Conservation (phyloP, 352 stramenopile species). For the Pythium sukuiense region DNA sequence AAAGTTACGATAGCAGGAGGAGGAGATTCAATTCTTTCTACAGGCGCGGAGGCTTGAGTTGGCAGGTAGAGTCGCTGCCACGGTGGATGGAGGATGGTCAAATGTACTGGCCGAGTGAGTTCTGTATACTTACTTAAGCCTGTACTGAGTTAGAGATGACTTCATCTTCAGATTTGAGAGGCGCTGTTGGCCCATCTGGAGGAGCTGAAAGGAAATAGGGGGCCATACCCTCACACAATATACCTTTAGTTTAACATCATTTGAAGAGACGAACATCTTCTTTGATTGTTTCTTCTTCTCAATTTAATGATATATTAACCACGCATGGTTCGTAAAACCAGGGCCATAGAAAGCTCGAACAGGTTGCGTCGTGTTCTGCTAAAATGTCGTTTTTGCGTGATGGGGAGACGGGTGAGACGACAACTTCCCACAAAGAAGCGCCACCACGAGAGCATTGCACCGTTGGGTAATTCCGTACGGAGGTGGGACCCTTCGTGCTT, state of each 20-base stretch:
- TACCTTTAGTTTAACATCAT: not conserved
- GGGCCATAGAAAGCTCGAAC: not conserved
- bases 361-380: not conserved
- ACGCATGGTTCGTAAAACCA: not conserved
- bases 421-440: not conserved
- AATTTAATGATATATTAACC: too few species aligned
- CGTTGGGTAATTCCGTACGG: too few species aligned
- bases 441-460: not conserved
- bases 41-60: too few species aligned
- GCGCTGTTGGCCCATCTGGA: not conserved
- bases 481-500: too few species aligned
- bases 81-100: too few species aligned
- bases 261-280: not conserved
- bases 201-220: not conserved
- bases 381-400: not conserved
- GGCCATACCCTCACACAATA: not conserved
- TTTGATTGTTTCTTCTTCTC: too few species aligned
- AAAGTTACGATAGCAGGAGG: too few species aligned
- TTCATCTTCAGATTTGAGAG: not conserved
- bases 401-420: not conserved
- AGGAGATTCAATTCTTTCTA: too few species aligned
- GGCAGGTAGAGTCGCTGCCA: too few species aligned
- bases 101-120: not conserved
- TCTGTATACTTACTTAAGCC: too few species aligned
- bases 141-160: too few species aligned